A percentile compares a stretch with the other conserved stretches of the same genome.
Conservation (phyloP, 2,329 filamentous ascomycete species). For the Stagonosporopsis tanaceti region DNA sequence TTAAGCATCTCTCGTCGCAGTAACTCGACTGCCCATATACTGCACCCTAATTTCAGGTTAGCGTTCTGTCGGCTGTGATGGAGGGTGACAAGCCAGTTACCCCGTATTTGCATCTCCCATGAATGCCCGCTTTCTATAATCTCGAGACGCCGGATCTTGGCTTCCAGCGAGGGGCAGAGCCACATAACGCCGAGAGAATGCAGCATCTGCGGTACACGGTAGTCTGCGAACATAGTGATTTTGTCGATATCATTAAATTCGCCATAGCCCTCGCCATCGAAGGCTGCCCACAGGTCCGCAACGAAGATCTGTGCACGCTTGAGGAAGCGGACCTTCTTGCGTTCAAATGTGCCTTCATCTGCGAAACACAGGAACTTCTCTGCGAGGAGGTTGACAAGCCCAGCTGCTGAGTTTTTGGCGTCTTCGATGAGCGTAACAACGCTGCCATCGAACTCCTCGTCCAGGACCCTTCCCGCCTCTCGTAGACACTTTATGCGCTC, state of each 20-base stretch:
- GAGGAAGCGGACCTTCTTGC: constrained; percentile 78
- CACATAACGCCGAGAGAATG: constrained; percentile 81
- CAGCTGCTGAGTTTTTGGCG: constrained; percentile 80
- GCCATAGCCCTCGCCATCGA: constrained; percentile 81
- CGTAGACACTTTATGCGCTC: constrained; percentile 81
- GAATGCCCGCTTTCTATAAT: constrained; percentile 73
- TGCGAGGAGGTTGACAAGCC: constrained; percentile 84
- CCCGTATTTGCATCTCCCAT: constrained; percentile 89
- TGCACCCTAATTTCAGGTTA: constrained; percentile 68
- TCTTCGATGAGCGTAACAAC: constrained; percentile 76
- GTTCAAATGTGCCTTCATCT: constrained; percentile 80
- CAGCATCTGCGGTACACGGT: constrained; percentile 93
- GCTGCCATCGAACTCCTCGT: constrained; percentile 79
- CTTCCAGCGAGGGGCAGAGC: constrained; percentile 82
- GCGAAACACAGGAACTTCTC: constrained; percentile 85
- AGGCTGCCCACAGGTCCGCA: constrained; percentile 96
- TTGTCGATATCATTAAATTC: constrained; percentile 89
- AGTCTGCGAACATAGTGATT: constrained; percentile 99
- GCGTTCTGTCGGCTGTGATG: background rate
- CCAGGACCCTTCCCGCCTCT: constrained; percentile 82
- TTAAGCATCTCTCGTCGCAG: constrained; percentile 81
- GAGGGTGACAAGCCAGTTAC: constrained; percentile 51
- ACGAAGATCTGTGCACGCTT: constrained; percentile 97
- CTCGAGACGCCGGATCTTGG: constrained; percentile 70
- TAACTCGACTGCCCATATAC: constrained; percentile 95